Evolutionary conservation across 345 rosid species (phyloP), one percentile per base, ranked within the genome.

Genomic region (Bruguiera parviflora): DNA sequence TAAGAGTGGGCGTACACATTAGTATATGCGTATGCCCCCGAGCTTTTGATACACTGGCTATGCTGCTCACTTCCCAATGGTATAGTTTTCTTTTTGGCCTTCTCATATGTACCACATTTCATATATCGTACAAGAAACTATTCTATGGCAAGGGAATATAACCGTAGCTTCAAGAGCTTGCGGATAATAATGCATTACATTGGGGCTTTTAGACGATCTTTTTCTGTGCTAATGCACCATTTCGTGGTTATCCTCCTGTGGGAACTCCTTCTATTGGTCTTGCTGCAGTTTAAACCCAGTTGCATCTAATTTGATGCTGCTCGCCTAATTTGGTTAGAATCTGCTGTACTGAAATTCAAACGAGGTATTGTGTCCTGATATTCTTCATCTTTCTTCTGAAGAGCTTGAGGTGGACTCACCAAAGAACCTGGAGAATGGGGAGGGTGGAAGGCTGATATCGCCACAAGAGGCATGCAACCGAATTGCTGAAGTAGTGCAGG

Each of bases 401-500:
- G 99, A 92, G 78, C 87, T 96, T 43, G 98, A 96, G 39, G 82
- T 80, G 59, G 99, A 90, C 81, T 90, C 98, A 61, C 90, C 97
- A 58, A 90, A 83, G 79, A 85, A 82, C 87, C 73, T 89, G 64
- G 99, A 90, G 74, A 92, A 84, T 32, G 95, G 88, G 61, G 96
- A 96, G 70, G 87, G 86, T 68, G 95, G 90, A 55, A 83, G 95
- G 65, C 74, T 82, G 72, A 82, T 92, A 75, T 98, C 97, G 53
- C 99, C 98, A 1, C 95, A 88, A 58, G 97, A 96, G 68, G 99
- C 99, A 47, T 90, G 99, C 83, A 91, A 89, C 86, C 84, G 92
- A 73, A 92, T 96, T 22, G 94, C 98, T 53, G 99, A 92, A 24
- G 98, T 92, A 71, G 99, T 92, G 51, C 90, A 96, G 24, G 99